phyloP scores from a whole-genome alignment of 805 yeast species.

The Ogataea salicorniae region DNA sequence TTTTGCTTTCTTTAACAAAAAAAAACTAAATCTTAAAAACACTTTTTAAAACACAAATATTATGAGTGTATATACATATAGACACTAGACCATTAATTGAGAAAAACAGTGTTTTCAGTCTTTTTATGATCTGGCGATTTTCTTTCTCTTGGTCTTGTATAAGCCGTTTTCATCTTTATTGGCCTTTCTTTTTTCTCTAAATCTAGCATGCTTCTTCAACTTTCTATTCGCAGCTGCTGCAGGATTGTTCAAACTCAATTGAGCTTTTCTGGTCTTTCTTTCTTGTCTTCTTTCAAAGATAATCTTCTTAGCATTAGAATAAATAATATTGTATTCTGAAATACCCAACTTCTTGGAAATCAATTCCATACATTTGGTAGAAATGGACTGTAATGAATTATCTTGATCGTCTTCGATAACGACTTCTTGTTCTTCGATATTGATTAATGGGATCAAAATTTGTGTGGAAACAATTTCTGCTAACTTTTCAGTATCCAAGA shows the following conservation, averaged over 20 bases:
- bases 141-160: slow-evolving; percentile 60
- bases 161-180: slow-evolving; percentile 73
- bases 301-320: slow-evolving; percentile 56
- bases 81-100: background rate
- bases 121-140: slow-evolving; percentile 8
- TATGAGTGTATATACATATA: background rate
- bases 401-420: slow-evolving; percentile 30
- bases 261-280: slow-evolving; percentile 69
- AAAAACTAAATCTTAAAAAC: too few relatives aligned
- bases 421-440: slow-evolving; percentile 31
- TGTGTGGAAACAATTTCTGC: slow-evolving; percentile 33
- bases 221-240: slow-evolving; percentile 76
- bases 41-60: too few relatives aligned
- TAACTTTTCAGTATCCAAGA: slow-evolving; percentile 37
- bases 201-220: slow-evolving; percentile 66
- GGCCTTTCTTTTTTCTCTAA: slow-evolving; percentile 71
- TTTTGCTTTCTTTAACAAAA: too few relatives aligned
- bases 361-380: slow-evolving; percentile 63
- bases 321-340: slow-evolving; percentile 57
- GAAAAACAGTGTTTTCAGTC: background rate
- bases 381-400: slow-evolving; percentile 25
- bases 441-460: slow-evolving; percentile 27
- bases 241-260: slow-evolving; percentile 72
- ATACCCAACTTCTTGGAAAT: slow-evolving; percentile 68
- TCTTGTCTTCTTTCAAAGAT: slow-evolving; percentile 65